Conservation (phyloP, 169 alveolate species). For the Plasmodium vivax region DNA sequence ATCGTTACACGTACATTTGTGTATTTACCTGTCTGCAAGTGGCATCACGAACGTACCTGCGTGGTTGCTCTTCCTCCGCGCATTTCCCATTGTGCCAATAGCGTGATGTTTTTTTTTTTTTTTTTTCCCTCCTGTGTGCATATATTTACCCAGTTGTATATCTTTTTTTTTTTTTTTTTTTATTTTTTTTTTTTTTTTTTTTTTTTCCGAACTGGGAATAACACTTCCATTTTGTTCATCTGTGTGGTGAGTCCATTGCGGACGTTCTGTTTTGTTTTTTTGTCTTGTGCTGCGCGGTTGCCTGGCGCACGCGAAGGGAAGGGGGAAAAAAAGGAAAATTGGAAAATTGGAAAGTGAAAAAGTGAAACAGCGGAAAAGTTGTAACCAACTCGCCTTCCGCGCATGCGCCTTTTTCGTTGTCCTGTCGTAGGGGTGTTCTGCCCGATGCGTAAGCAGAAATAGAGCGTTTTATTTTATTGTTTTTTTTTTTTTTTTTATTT, state of each 20-base stretch:
- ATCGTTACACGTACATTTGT: neutral
- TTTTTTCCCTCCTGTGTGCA: neutral
- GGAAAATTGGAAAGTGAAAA: neutral
- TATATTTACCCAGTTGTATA: neutral
- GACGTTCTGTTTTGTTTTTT: neutral
- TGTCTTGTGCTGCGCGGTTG: neutral
- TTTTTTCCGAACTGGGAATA: slow-evolving; percentile 28
- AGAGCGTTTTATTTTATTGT: no score
- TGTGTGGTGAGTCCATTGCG: neutral
- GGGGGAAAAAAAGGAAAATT: no score
- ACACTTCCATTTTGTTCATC: neutral
- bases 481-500: neutral
- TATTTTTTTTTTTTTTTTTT: neutral
- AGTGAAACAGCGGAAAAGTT: neutral
- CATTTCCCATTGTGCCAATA: neutral
- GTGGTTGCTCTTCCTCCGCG: neutral
- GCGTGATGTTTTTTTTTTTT: neutral
- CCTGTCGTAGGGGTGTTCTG: neutral
- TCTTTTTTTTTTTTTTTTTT: neutral
- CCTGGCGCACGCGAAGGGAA: slow-evolving; percentile 2
- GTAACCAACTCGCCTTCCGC: neutral
- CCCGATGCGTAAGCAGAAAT: neutral
- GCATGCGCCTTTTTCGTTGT: neutral
- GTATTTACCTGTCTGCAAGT: neutral
- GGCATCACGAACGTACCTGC: neutral